Base-by-base conservation (phyloP, 768 basidiomycete species). In the Termitomyces sp. region DNA sequence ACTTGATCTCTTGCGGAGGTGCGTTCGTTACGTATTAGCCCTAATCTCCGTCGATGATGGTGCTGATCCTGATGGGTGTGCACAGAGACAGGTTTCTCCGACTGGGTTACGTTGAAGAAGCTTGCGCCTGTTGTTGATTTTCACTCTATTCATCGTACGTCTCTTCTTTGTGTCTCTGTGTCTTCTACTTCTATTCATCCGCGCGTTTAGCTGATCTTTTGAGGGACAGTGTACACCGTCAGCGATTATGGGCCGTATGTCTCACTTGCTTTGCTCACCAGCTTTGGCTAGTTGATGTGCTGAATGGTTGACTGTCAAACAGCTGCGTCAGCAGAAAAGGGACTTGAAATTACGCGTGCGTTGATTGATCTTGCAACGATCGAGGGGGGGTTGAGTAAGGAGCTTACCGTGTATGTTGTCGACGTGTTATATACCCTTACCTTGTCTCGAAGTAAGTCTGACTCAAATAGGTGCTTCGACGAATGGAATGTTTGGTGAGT, bases 401-500 rank as follows among this genome's bases (percentile, higher is more conserved):
- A 72, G 18, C 61, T 78, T 44, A 72, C 72, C 8, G 66, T 78
- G 75, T 78, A 62, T 24, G 71, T 5, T 42, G 0, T 40, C 14
- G 26, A 49, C 53, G 3, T 36, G 7, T 4, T 40, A 33, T 30
- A n/a, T 36, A 32, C 9, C 14, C 20, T n/a, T 43, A 14, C 28
- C 30, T 40, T 48, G 18, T 26, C 7, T 14, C 2, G 28, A 2
- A 8, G 1, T 36, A 22, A 36, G 35, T 10, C n/a, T 43, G n/a
- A 20, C n/a, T 33, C 43, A 28, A 24, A 1, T 42, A 75, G 76
- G 3, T 77, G 76, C 54, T 84, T 80, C 51, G 82, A 84, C 53
- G 81, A 82, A 66, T 83, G 80, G 80, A 81, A 81, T 59, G 80
- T 82, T 20, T 81, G 79, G 77, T 75, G 58, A 16, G 68, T 64